Evolutionary conservation across 2,329 filamentous ascomycete genomes (phyloP).

Genomic region (Xylariomycetidae sp.): DNA sequence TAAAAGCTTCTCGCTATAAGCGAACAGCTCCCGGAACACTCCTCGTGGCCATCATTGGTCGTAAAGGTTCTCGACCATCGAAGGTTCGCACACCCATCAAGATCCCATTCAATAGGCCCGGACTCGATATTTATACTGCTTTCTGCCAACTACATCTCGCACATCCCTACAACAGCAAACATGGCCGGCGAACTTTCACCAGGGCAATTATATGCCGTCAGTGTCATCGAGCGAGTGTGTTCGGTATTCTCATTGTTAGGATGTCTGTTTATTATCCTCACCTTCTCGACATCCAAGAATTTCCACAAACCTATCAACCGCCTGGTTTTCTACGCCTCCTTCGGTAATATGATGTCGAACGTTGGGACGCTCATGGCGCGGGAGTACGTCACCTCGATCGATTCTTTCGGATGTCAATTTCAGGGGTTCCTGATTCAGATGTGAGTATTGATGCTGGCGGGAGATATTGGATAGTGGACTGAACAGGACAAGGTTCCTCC

Average conservation of each 20-base stretch:
- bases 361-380: conserved; percentile 70
- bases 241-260: conserved; percentile 69
- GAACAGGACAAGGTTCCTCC: conserved; percentile 80
- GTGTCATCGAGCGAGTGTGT: conserved; percentile 60
- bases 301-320: conserved; percentile 88
- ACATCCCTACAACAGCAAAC: too few species aligned
- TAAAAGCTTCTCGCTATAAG: too few species aligned
- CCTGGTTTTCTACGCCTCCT: conserved; percentile 77
- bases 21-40: too few species aligned
- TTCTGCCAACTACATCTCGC: too few species aligned
- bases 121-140: too few species aligned
- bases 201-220: conserved; percentile 50
- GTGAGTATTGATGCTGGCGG: too few species aligned
- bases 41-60: too few species aligned
- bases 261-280: conserved; percentile 66
- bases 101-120: too few species aligned
- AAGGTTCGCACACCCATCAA: too few species aligned
- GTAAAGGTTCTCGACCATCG: too few species aligned
- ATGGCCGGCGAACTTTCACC: conserved; percentile 10
- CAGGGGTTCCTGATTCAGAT: conserved; percentile 80
- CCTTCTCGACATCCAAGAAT: conserved; percentile 61
- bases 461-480: too few species aligned
- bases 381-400: conserved; percentile 46
- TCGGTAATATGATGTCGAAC: conserved; percentile 76
- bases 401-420: conserved; percentile 59